Percentiles rank a stretch among this genome's conserved stretches.
Conservation (phyloP, 306 rosid genomes). For the Cotoneaster glaucophyllus region DNA sequence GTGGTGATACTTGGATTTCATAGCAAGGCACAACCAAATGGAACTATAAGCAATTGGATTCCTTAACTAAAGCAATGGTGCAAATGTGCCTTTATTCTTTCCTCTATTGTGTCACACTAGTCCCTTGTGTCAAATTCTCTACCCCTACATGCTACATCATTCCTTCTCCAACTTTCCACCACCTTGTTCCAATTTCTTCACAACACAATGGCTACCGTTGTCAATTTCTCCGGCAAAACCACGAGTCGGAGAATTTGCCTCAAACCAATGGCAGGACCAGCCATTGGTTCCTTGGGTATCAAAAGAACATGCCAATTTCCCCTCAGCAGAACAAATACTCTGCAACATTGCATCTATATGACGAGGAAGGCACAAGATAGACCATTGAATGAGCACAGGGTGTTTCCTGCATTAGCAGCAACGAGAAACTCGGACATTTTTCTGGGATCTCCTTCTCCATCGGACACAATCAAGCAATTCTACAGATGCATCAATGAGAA, state of each 20-base stretch:
- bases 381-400: constrained; percentile 3
- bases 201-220: constrained; percentile 20
- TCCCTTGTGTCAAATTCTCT: neutral
- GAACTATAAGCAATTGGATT: constrained; percentile 10
- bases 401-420: constrained; percentile 16
- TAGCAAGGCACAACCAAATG: constrained; percentile 33
- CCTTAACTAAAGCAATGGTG: constrained; percentile 30
- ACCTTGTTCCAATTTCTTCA: neutral
- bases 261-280: constrained; percentile 11
- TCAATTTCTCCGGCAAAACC: constrained; percentile 21
- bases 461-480: constrained; percentile 35
- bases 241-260: constrained; percentile 16
- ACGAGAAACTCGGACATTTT: neutral
- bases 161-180: neutral
- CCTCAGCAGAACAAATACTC: constrained; percentile 11
- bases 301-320: constrained; percentile 15
- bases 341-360: neutral
- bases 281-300: neutral
- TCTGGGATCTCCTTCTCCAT: constrained; percentile 28
- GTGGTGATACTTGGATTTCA: constrained; percentile 48
- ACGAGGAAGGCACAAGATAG: constrained; percentile 13
- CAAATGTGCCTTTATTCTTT: constrained; percentile 30
- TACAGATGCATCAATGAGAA: constrained; percentile 61
- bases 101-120: constrained; percentile 13
- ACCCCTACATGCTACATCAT: no score